These are phyloP conservation scores for Batkoa obscura DNA, from an alignment of 371 early-diverging fungal species.

Conservation along the genomic window DNA sequence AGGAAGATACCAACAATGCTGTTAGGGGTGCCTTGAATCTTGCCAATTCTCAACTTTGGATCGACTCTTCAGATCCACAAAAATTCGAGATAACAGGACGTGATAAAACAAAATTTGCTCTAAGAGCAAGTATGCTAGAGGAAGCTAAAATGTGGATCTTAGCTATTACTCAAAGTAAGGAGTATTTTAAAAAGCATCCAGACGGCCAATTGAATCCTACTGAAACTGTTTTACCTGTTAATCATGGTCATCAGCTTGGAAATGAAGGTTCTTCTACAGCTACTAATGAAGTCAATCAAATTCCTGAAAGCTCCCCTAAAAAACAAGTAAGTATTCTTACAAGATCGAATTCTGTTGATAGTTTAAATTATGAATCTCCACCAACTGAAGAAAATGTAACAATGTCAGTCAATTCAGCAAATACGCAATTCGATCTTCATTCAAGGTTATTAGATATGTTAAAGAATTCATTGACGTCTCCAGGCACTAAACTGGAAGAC, in stretches of 20 bases:
- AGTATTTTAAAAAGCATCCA: not conserved
- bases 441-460: not conserved
- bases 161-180: conserved; percentile 39
- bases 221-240: not conserved
- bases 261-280: not conserved
- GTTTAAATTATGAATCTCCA: not conserved
- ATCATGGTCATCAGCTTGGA: no score
- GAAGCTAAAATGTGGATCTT: conserved; percentile 65
- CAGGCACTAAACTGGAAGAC: not conserved
- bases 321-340: not conserved
- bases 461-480: not conserved
- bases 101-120: conserved; percentile 41
- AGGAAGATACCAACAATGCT: conserved; percentile 44
- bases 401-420: not conserved
- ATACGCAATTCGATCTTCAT: conserved; percentile 4
- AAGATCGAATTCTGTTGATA: conserved; percentile 2
- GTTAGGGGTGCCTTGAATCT: conserved; percentile 59
- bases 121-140: conserved; percentile 35
- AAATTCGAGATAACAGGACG: conserved; percentile 57
- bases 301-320: not conserved
- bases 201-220: not conserved
- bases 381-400: not conserved
- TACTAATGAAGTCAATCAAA: not conserved
- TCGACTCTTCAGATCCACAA: conserved; percentile 36
- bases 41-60: conserved; percentile 34